A percentile compares a stretch with the other conserved stretches of the same genome.
These are phyloP conservation scores for Triticum timopheevii DNA, from an alignment of 176 grass and related monocot genomes.

Conservation along the genomic window DNA sequence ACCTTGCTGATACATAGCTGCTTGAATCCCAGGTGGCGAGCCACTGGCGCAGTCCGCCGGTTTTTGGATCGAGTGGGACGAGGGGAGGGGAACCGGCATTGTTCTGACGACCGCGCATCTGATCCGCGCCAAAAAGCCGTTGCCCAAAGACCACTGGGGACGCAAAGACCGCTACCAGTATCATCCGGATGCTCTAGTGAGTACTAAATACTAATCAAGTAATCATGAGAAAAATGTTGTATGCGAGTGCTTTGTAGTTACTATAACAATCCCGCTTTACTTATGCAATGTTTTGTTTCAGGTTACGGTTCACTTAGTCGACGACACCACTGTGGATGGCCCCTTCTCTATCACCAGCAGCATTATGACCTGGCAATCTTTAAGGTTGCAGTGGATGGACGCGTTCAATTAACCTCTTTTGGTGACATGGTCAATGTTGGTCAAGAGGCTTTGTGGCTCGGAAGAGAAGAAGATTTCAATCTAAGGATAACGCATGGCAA, in stretches of 20 bases:
- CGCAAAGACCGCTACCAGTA: too few species aligned
- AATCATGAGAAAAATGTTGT: too few species aligned
- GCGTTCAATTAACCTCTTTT: background rate
- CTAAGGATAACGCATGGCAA: background rate
- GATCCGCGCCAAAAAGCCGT: too few species aligned
- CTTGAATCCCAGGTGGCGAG: background rate
- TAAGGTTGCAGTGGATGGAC: background rate
- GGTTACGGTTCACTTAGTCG: background rate
- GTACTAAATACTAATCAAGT: too few species aligned
- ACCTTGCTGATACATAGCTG: too few species aligned
- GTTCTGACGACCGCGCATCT: too few species aligned
- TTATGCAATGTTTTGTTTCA: background rate
- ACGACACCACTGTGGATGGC: background rate
- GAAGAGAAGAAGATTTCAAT: background rate
- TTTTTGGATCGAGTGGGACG: background rate
- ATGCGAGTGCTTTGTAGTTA: too few species aligned
- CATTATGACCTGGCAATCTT: slow-evolving; percentile 11
- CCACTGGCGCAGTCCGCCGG: background rate
- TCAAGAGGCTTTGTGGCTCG: background rate
- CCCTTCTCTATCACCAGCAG: background rate
- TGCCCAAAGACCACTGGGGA: too few species aligned
- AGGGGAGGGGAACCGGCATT: background rate
- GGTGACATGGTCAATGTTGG: background rate
- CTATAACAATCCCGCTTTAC: too few species aligned
- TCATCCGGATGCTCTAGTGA: too few species aligned